phyloP scores from a whole-genome alignment of 768 basidiomycete species.

The Crepidotus variabilis region DNA sequence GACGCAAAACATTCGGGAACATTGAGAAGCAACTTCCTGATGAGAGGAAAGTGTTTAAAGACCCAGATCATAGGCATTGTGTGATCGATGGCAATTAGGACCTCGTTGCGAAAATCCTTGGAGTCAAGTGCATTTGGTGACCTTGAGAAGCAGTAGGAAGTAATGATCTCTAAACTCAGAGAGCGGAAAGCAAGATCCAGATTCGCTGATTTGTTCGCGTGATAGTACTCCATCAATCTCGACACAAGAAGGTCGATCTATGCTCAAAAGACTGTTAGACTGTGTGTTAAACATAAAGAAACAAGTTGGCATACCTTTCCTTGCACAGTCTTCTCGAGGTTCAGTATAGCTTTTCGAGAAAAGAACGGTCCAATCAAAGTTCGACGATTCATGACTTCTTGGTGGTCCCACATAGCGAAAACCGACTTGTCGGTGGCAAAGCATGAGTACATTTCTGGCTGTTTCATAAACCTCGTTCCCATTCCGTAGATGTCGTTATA shows the following conservation, averaged over 20 bases:
- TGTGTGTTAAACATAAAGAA: background rate
- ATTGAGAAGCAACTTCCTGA: constrained; percentile 25
- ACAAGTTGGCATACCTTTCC: constrained; percentile 21
- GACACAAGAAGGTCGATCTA: constrained; percentile 32
- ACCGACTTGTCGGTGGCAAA: constrained; percentile 35
- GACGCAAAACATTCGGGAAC: constrained; percentile 31
- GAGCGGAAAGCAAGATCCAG: constrained; percentile 33
- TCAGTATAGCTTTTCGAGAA: constrained; percentile 34
- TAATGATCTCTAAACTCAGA: constrained; percentile 36
- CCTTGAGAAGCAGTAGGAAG: constrained; percentile 33
- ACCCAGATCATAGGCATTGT: constrained; percentile 33
- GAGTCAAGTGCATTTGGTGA: constrained; percentile 26
- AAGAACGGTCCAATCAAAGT: constrained; percentile 36
- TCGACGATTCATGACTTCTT: constrained; percentile 29
- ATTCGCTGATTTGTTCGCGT: constrained; percentile 12
- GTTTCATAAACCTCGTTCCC: constrained; percentile 32
- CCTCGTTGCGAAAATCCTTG: constrained; percentile 29
- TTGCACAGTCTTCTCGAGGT: constrained; percentile 31
- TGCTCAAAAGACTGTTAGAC: background rate
- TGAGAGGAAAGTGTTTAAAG: constrained; percentile 32
- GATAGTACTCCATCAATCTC: constrained; percentile 21
- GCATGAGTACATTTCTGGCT: constrained; percentile 30
- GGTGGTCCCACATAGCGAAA: constrained; percentile 30
- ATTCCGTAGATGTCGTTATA: constrained; percentile 39
- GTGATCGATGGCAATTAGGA: constrained; percentile 30